These are phyloP conservation scores for Neurospora sp. DNA, from an alignment of 495 filamentous ascomycete species.

Conservation along the genomic window DNA sequence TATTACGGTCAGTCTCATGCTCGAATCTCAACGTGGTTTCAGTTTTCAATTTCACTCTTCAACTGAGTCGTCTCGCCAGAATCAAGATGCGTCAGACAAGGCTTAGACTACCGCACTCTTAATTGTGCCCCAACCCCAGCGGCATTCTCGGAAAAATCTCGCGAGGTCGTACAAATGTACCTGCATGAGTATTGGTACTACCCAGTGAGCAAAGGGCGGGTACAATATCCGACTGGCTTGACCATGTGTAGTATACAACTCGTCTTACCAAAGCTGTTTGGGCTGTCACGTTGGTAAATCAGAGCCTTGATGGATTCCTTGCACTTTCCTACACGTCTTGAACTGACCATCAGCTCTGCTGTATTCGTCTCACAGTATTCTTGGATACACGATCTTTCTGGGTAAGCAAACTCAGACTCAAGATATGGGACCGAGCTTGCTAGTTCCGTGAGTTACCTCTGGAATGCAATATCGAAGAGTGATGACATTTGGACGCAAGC, in stretches of 20 bases:
- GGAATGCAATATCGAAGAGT: neutral
- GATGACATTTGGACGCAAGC: neutral
- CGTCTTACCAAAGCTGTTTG: neutral
- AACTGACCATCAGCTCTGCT: neutral
- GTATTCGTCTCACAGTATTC: neutral
- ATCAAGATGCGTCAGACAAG: neutral
- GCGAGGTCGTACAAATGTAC: neutral
- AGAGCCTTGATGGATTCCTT: neutral
- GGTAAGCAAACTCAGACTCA: neutral
- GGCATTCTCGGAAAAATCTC: accelerated
- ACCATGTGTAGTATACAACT: neutral
- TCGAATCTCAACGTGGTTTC: neutral
- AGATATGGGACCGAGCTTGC: neutral
- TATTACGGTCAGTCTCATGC: neutral
- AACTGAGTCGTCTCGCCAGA: neutral
- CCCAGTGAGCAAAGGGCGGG: neutral
- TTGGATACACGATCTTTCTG: neutral
- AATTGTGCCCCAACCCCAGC: neutral
- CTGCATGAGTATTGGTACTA: neutral
- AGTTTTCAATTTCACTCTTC: neutral
- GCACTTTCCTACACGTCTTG: no score
- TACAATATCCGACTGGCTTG: neutral
- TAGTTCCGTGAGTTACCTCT: neutral
- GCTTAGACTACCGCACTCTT: no score
- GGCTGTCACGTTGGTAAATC: neutral